Evolutionary conservation across 2,329 filamentous ascomycete genomes (phyloP).

Genomic region (Lecanicillium sp.): DNA sequence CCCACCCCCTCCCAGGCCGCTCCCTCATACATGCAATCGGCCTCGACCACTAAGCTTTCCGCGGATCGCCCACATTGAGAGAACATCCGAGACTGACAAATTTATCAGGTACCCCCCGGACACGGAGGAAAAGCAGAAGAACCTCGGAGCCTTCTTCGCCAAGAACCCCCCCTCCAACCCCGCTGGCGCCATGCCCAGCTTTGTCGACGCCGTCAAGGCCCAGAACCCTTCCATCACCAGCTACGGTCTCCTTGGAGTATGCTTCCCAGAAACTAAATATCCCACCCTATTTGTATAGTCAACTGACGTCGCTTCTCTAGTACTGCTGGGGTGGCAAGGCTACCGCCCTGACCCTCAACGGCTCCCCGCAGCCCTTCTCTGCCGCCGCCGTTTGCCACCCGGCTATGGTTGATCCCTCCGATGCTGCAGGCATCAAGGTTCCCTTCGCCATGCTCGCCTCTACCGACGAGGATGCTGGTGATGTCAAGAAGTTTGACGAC

Average conservation of each 20-base stretch:
- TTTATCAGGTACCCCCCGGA: constrained; percentile 51
- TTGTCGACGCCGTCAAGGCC: constrained; percentile 46
- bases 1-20: background rate
- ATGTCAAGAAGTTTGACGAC: constrained; percentile 51
- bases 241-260: constrained; percentile 56
- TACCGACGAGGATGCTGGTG: constrained; percentile 53
- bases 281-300: constrained; percentile 5
- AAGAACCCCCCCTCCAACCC: constrained; percentile 43
- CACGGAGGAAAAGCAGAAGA: constrained; percentile 57
- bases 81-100: background rate
- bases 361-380: constrained; percentile 49
- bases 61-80: background rate
- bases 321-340: constrained; percentile 71
- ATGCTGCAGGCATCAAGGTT: constrained; percentile 54
- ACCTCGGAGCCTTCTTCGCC: constrained; percentile 52
- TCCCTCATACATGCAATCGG: too few relatives aligned
- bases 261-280: constrained; percentile 20
- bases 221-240: constrained; percentile 50
- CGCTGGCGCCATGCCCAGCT: constrained; percentile 46
- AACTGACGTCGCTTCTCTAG: constrained; percentile 23
- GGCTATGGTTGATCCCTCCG: constrained; percentile 57
- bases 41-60: too few relatives aligned
- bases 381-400: constrained; percentile 49
- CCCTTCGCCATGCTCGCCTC: constrained; percentile 60
- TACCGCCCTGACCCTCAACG: constrained; percentile 44